A percentile compares a stretch with the other conserved stretches of the same genome.
phyloP scores from a whole-genome alignment of 148 eudicot genomes.

The Rhododendron griersonianum region DNA sequence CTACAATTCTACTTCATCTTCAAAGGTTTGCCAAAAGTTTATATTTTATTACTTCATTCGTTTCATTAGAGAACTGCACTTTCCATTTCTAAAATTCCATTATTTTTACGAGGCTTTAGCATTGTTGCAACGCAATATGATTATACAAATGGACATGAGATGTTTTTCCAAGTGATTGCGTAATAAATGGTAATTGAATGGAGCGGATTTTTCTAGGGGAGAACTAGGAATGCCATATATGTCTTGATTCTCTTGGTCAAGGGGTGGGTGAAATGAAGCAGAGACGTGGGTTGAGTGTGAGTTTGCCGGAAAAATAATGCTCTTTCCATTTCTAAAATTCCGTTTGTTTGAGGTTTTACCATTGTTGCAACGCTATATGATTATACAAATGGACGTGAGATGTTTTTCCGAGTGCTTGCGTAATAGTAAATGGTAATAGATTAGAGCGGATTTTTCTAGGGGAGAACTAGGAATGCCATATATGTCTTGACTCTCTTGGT shows the following conservation, averaged over 20 bases:
- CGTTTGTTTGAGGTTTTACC: not conserved
- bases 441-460: not conserved
- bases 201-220: not conserved
- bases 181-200: not conserved
- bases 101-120: conserved; percentile 3
- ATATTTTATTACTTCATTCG: not conserved
- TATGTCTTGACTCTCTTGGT: not conserved
- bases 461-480: not conserved
- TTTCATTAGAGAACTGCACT: not conserved
- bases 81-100: not conserved
- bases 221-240: not conserved
- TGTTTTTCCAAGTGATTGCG: not conserved
- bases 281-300: not conserved
- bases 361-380: not conserved
- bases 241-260: not conserved
- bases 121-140: not conserved
- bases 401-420: not conserved
- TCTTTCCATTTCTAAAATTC: not conserved
- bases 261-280: not conserved
- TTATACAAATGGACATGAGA: not conserved
- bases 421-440: not conserved
- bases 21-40: conserved; percentile 29
- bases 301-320: not conserved
- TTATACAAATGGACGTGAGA: not conserved
- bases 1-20: conserved; percentile 33